Base-by-base conservation (phyloP, 352 stramenopile species). In the Phytophthora boehmeriae region DNA sequence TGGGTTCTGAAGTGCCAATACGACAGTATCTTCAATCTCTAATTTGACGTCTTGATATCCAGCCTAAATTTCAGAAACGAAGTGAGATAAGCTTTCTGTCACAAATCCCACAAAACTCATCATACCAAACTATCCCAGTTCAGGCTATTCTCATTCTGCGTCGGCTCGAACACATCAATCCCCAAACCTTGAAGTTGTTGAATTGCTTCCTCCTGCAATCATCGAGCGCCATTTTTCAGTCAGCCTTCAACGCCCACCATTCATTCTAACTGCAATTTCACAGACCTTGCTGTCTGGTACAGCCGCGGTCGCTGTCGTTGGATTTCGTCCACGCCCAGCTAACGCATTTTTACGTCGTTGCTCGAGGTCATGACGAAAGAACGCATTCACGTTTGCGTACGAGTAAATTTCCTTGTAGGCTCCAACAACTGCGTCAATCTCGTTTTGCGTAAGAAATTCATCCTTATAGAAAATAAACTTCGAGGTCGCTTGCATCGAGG, bases 1-100 rank as follows among this genome's bases (percentile, higher is more conserved):
- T 1, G 91, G 91, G 51, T 98, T 95, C 47, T 97, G 86, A 57
- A 98, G 74, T n/a, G 93, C 88, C 34, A 97, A 62, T 9, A 97
- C 84, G 17, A 98, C 80, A 1, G 93, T 97, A 50, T 98, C 90
- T 70, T 97, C 83, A 45, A 98, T 97, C 55, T 97, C 89, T 32
- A 87, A 52, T 68, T 98, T 98, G 10, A 97, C 87, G 13, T 89
- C 79, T 19, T 95, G 87, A 51, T 98, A 97, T 6, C 92, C 92
- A 63, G 90, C 91, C 79, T 97, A 54, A 49, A 19, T 17, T 27
- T 27, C 43, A 13, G 9, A 59, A 35, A 36, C 11, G 52, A 51
- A 9, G 4, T 13, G 25, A 23, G 13, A 25, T 45, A 13, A 45
- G n/a, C 3, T 25, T 27, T 25, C 19, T 25, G n/a, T 23, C 39